These are phyloP conservation scores for Nothopassalora personata DNA, from an alignment of 2,329 filamentous ascomycete species.

Conservation along the genomic window DNA sequence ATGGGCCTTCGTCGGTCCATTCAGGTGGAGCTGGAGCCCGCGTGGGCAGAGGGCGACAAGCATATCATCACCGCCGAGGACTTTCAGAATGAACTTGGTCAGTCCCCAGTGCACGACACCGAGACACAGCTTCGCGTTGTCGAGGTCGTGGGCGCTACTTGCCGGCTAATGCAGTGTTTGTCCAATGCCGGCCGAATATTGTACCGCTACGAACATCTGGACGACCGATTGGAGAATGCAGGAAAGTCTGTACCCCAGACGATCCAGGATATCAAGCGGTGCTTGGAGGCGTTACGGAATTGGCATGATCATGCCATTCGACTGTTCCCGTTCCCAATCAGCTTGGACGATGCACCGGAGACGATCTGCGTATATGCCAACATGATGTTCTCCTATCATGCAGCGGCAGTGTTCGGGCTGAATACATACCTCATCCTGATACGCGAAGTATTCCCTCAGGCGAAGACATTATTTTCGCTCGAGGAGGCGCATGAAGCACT, in stretches of 20 bases:
- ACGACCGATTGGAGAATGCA: constrained; percentile 17
- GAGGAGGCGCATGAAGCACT: constrained; percentile 18
- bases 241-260: constrained; percentile 10
- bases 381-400: constrained; percentile 24
- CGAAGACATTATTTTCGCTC: constrained; percentile 15
- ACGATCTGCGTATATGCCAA: constrained; percentile 20
- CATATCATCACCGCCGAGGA: constrained; percentile 17
- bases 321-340: constrained; percentile 19
- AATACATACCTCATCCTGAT: constrained; percentile 20
- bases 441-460: constrained; percentile 13
- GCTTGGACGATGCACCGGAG: constrained; percentile 18
- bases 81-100: constrained; percentile 17
- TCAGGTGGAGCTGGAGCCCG: constrained; percentile 13
- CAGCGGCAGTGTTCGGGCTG: constrained; percentile 18
- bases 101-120: constrained; percentile 19
- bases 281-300: constrained; percentile 12
- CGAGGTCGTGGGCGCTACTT: constrained; percentile 14
- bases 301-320: constrained; percentile 20
- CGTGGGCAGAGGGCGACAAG: constrained; percentile 18
- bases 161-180: constrained; percentile 19
- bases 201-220: constrained; percentile 17
- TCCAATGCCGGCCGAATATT: constrained; percentile 14
- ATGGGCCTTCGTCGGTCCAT: constrained; percentile 16
- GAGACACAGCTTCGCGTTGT: constrained; percentile 22
- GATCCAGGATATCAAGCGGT: constrained; percentile 15